phyloP scores from a whole-genome alignment of 2,329 filamentous ascomycete genomes.

The Neoarthrinium moseri region DNA sequence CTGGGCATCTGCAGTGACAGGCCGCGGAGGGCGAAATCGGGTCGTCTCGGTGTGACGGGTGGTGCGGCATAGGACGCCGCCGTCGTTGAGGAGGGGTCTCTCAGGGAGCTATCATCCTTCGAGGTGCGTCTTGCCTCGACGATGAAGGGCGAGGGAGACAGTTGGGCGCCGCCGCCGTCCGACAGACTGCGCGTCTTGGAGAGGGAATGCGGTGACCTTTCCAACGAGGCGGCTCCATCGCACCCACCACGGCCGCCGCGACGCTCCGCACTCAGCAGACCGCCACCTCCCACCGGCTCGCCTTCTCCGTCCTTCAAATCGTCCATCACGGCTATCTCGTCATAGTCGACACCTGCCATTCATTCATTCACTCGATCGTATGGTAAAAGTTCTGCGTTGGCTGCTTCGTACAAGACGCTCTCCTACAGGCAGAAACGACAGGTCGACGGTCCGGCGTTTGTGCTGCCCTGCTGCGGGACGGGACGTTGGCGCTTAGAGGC shows the following conservation, averaged over 20 bases:
- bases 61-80: slow-evolving; percentile 32
- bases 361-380: too few relatives aligned
- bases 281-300: background rate
- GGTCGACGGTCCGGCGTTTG: too few relatives aligned
- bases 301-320: slow-evolving; percentile 5
- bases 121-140: slow-evolving; percentile 54
- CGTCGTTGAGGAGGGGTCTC: slow-evolving; percentile 29
- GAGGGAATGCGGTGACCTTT: slow-evolving; percentile 20
- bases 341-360: slow-evolving; percentile 13
- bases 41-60: slow-evolving; percentile 72
- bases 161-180: slow-evolving; percentile 57
- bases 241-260: too few relatives aligned
- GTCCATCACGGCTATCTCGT: slow-evolving; percentile 27
- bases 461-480: too few relatives aligned
- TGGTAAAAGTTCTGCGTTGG: too few relatives aligned
- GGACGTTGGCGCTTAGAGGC: too few relatives aligned
- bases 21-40: slow-evolving; percentile 60
- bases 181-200: slow-evolving; percentile 63
- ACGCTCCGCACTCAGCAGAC: too few relatives aligned
- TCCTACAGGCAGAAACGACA: too few relatives aligned
- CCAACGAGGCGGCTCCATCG: background rate
- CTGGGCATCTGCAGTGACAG: slow-evolving; percentile 70
- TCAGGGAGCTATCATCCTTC: slow-evolving; percentile 65
- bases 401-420: too few relatives aligned
- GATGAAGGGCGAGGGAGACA: slow-evolving; percentile 59